Evolutionary conservation across 2,329 filamentous ascomycete species (phyloP).

Genomic region (Neopestalotiopsis clavispora): DNA sequence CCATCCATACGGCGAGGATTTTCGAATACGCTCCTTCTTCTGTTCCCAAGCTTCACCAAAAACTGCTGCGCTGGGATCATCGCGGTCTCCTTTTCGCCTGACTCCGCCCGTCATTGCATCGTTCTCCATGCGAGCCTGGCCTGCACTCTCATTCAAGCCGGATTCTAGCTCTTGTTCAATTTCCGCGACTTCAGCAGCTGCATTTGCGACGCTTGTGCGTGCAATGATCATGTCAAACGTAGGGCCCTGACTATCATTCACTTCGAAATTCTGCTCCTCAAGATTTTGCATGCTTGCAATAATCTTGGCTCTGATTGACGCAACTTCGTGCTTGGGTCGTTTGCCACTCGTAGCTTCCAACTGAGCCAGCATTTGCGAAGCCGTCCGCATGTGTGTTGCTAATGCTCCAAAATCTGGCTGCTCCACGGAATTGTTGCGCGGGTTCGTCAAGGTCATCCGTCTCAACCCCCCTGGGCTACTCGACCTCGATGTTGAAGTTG

Average conservation of each 20-base stretch:
- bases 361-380: slow-evolving; percentile 85
- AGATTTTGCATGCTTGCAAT: slow-evolving; percentile 90
- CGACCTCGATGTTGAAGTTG: slow-evolving; percentile 69
- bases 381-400: slow-evolving; percentile 86
- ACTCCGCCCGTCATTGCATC: slow-evolving; percentile 86
- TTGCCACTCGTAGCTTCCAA: slow-evolving; percentile 82
- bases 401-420: slow-evolving; percentile 83
- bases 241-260: slow-evolving; percentile 72
- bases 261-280: slow-evolving; percentile 83
- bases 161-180: slow-evolving; percentile 47
- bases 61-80: slow-evolving; percentile 84
- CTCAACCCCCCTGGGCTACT: slow-evolving; percentile 67
- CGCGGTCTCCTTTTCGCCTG: slow-evolving; percentile 79
- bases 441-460: slow-evolving; percentile 64
- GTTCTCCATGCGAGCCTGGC: slow-evolving; percentile 86
- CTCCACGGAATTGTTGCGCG: slow-evolving; percentile 61
- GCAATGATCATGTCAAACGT: slow-evolving; percentile 86
- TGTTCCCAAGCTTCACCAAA: slow-evolving; percentile 87
- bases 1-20: slow-evolving; percentile 84
- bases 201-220: slow-evolving; percentile 60
- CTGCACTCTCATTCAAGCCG: slow-evolving; percentile 70
- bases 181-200: slow-evolving; percentile 42
- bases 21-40: slow-evolving; percentile 83
- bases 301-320: slow-evolving; percentile 83
- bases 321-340: slow-evolving; percentile 78